These are phyloP conservation scores for Tanacetum coccineum DNA, from an alignment of 129 eudicot genomes.

Conservation along the genomic window DNA sequence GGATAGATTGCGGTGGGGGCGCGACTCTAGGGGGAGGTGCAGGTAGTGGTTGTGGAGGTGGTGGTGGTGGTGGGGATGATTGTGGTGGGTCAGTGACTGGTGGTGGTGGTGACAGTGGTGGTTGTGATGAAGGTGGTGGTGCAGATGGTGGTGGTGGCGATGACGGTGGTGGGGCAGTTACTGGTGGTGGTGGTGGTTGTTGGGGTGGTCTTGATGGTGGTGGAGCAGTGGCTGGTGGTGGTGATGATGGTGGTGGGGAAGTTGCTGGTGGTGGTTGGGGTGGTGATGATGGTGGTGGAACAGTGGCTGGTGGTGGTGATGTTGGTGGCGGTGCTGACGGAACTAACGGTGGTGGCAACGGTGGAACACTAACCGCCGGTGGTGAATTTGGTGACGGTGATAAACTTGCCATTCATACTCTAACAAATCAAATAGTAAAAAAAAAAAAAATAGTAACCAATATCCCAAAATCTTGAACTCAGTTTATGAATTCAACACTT, in stretches of 20 bases:
- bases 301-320: conserved; percentile 22
- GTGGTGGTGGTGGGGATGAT: conserved; percentile 22
- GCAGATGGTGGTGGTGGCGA: conserved; percentile 14
- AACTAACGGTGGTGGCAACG: conserved; percentile 30
- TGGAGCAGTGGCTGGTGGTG: conserved; percentile 30
- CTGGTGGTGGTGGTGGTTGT: conserved; percentile 22
- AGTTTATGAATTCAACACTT: too few relatives aligned
- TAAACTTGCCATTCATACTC: conserved; percentile 34
- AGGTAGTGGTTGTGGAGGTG: conserved; percentile 39
- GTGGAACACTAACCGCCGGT: conserved; percentile 23
- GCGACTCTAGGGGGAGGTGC: conserved; percentile 16
- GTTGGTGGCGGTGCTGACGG: conserved; percentile 29
- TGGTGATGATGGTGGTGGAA: conserved; percentile 36
- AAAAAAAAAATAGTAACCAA: too few relatives aligned
- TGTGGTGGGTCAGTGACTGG: conserved; percentile 33
- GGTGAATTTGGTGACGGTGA: conserved; percentile 32
- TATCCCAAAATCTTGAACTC: too few relatives aligned
- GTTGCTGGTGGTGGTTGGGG: conserved; percentile 23
- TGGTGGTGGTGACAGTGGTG: conserved; percentile 29
- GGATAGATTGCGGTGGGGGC: conserved; percentile 18
- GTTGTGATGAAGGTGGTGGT: conserved; percentile 35
- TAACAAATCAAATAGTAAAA: too few relatives aligned
- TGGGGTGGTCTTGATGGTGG: conserved; percentile 25
- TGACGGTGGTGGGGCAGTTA: conserved; percentile 20
- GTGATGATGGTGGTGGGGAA: conserved; percentile 34